phyloP scores from a whole-genome alignment of 2,329 filamentous ascomycete genomes.

The Aspergillus sp. region DNA sequence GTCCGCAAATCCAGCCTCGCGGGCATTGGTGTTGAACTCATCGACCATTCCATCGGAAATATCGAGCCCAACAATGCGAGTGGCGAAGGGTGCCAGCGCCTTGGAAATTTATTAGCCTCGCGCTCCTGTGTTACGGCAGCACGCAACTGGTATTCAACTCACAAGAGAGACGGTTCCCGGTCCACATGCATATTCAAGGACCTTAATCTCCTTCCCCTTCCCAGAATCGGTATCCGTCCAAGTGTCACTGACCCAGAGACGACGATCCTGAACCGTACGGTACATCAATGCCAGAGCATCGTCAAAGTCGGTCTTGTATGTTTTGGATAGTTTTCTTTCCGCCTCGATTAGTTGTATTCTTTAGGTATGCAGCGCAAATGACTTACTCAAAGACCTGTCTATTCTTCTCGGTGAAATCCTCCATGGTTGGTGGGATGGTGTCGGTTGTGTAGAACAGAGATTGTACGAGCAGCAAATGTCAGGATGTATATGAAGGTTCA shows the following conservation, averaged over 20 bases:
- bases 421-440: constrained; percentile 21
- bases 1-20: constrained; percentile 49
- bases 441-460: neutral
- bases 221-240: constrained; percentile 42
- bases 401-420: constrained; percentile 38
- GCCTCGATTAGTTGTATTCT: neutral
- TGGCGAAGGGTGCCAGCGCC: constrained; percentile 62
- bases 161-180: constrained; percentile 67
- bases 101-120: constrained; percentile 7
- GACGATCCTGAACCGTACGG: constrained; percentile 52
- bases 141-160: constrained; percentile 22
- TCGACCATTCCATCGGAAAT: constrained; percentile 69
- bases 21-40: constrained; percentile 63
- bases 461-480: neutral
- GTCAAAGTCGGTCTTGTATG: constrained; percentile 59
- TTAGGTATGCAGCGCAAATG: neutral
- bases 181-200: constrained; percentile 77
- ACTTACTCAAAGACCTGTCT: constrained; percentile 43
- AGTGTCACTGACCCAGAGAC: constrained; percentile 63
- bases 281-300: constrained; percentile 56
- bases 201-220: constrained; percentile 41
- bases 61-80: constrained; percentile 67
- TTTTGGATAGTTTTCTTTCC: constrained; percentile 51
- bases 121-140: neutral
- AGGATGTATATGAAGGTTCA: neutral